phyloP scores from a whole-genome alignment of 352 stramenopile genomes.

The Blastocystis sp. region DNA sequence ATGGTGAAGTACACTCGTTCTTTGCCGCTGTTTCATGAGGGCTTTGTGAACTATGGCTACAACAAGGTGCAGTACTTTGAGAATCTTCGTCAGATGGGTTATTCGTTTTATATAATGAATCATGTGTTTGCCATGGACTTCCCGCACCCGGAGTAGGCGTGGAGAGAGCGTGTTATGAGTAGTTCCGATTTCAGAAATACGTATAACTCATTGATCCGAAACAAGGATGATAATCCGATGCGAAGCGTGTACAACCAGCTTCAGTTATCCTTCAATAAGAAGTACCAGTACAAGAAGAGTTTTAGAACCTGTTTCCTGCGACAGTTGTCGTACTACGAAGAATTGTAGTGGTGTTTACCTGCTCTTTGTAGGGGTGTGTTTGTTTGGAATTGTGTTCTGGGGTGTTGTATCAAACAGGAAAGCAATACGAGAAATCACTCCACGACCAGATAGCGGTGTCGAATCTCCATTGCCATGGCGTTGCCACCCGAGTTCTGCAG shows the following conservation, averaged over 20 bases:
- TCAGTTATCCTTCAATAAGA: slow-evolving; percentile 23
- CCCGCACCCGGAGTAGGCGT: slow-evolving; percentile 55
- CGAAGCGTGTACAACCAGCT: slow-evolving; percentile 26
- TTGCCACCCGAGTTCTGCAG: slow-evolving; percentile 12
- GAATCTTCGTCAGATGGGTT: slow-evolving; percentile 65
- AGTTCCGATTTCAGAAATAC: slow-evolving; percentile 56
- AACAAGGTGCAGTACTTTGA: slow-evolving; percentile 74
- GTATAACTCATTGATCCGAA: slow-evolving; percentile 39
- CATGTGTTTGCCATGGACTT: slow-evolving; percentile 74
- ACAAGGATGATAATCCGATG: slow-evolving; percentile 57
- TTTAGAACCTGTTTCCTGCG: too few relatives aligned
- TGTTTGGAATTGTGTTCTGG: too few relatives aligned
- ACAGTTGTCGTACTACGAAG: too few relatives aligned
- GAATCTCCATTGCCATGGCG: slow-evolving; percentile 10
- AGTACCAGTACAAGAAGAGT: slow-evolving; percentile 3
- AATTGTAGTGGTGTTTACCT: too few relatives aligned
- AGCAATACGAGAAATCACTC: slow-evolving; percentile 3
- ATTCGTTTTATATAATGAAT: slow-evolving; percentile 57
- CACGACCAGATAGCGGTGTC: slow-evolving; percentile 9
- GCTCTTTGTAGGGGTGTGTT: too few relatives aligned
- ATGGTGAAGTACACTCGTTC: slow-evolving; percentile 14
- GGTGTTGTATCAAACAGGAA: too few relatives aligned
- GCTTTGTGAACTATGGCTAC: slow-evolving; percentile 73
- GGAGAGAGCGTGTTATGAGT: background rate
- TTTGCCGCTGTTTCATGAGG: slow-evolving; percentile 57